Evolutionary conservation across 2,329 filamentous ascomycete genomes (phyloP), one percentile per base, ranked within the genome.

Genomic region (Penicillium sp.): DNA sequence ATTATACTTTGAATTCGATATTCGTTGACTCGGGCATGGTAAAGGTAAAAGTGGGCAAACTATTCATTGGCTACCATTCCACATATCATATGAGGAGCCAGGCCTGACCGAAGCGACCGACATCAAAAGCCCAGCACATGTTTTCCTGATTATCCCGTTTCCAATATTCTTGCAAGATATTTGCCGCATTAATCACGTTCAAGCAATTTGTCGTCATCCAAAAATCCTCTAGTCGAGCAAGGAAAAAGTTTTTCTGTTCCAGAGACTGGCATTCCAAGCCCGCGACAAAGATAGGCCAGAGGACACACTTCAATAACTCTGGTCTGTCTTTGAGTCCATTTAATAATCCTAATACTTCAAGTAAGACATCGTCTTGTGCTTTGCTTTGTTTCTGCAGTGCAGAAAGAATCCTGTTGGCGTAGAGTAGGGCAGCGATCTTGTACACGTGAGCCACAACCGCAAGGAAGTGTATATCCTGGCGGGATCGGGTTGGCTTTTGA

Each of bases 201-300:
- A 64, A 56, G 47, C 64, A 66, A 13, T 43, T 49, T 0, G 64
- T 64, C 5, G 55, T 47, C 3, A 49, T 14, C 64, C 64, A 65
- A 39, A 66, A 58, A 16, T 32, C 56, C 10, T 55, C 47, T 0
- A 66, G 44, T 42, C 22, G 51, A 4, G 18, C 4, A 1, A 52
- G 47, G 3, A 64, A 34, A 9, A 49, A 45, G 1, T 47, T 14
- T 16, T 49, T 34, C 8, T 61, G 8, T n/a, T 13, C 13, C 11
- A 10, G 29, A 24, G 11, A 42, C 38, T 38, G 49, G n/a, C 57
- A 63, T 38, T 62, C 62, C 1, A 66, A 40, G 4, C 62, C 64
- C 0, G 55, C 59, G 31, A 65, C 47, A 14, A 61, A 62, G 14
- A 55, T 53, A 0, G 64, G 64, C 64, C 64, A 66, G 2, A 66